These are phyloP conservation scores for Termitomyces bulborhizus DNA, from an alignment of 768 basidiomycete genomes.

Conservation along the genomic window DNA sequence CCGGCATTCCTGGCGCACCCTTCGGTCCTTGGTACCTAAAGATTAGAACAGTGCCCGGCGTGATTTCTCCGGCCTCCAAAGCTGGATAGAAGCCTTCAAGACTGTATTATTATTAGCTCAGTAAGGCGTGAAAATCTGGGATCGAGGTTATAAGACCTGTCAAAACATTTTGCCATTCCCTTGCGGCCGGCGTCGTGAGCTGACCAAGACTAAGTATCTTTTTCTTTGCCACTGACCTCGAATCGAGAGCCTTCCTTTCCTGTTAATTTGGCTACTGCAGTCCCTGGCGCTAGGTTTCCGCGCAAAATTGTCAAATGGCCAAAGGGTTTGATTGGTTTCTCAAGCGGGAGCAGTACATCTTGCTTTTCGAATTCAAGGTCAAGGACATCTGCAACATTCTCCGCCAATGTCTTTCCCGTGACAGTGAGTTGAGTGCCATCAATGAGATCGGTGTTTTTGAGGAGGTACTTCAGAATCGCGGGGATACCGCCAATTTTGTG, in stretches of 20 bases:
- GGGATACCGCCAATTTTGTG: conserved; percentile 84
- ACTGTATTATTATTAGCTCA: conserved; percentile 23
- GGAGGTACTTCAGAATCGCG: conserved; percentile 76
- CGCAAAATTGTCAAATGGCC: conserved; percentile 85
- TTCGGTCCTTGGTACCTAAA: conserved; percentile 89
- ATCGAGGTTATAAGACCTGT: conserved; percentile 36
- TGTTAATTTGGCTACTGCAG: conserved; percentile 88
- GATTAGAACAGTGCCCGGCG: conserved; percentile 67
- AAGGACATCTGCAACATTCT: conserved; percentile 75
- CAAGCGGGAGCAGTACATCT: conserved; percentile 66
- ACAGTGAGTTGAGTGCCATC: conserved; percentile 83
- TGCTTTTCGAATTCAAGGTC: conserved; percentile 70
- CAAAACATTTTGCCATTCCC: conserved; percentile 76
- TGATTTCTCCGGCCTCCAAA: conserved; percentile 70
- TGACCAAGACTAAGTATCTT: neutral
- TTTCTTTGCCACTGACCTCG: conserved; percentile 40
- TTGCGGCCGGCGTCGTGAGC: conserved; percentile 18
- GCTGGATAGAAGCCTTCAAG: conserved; percentile 68
- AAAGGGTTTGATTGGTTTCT: conserved; percentile 78
- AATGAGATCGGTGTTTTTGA: conserved; percentile 72
- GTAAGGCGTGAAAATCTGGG: neutral
- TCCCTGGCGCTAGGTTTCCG: conserved; percentile 84
- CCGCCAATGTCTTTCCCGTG: conserved; percentile 84
- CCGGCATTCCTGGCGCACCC: conserved; percentile 91
- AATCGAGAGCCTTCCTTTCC: conserved; percentile 88